phyloP scores from a whole-genome alignment of 305 asterid species.

The Petunia hybrid region DNA sequence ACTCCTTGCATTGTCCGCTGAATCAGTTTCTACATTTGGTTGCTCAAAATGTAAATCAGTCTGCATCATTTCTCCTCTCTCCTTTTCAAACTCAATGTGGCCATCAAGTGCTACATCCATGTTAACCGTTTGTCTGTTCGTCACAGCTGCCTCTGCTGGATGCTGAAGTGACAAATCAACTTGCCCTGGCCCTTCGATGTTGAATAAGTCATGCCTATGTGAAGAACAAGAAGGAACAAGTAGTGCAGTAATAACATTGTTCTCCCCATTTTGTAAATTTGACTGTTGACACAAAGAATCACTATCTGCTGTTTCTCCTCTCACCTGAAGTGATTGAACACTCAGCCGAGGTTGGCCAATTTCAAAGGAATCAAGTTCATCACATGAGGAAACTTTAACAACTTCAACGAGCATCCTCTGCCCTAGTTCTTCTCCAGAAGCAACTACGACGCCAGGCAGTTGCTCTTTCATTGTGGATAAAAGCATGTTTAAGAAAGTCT shows the following conservation, averaged over 20 bases:
- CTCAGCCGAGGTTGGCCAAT: no score
- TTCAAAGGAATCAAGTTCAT: no score
- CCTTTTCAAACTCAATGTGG: background rate
- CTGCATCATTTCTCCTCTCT: background rate
- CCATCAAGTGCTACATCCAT: background rate
- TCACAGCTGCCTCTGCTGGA: background rate
- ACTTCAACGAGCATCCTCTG: no score
- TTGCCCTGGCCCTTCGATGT: background rate
- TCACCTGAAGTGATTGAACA: no score
- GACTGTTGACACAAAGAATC: no score
- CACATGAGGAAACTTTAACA: no score
- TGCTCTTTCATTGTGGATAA: no score
- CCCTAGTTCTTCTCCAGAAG: no score
- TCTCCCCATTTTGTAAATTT: background rate
- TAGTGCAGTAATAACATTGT: background rate
- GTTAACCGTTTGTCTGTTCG: background rate
- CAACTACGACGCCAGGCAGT: no score
- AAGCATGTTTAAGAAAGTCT: no score
- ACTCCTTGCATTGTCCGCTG: background rate
- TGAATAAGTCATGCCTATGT: background rate
- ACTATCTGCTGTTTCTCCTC: no score
- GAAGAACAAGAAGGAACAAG: constrained; percentile 3
- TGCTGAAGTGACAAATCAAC: background rate
- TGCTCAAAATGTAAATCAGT: background rate
- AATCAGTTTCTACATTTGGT: background rate